Base-by-base conservation (phyloP, 2,329 filamentous ascomycete species). In the Fusarium sarcochroum region DNA sequence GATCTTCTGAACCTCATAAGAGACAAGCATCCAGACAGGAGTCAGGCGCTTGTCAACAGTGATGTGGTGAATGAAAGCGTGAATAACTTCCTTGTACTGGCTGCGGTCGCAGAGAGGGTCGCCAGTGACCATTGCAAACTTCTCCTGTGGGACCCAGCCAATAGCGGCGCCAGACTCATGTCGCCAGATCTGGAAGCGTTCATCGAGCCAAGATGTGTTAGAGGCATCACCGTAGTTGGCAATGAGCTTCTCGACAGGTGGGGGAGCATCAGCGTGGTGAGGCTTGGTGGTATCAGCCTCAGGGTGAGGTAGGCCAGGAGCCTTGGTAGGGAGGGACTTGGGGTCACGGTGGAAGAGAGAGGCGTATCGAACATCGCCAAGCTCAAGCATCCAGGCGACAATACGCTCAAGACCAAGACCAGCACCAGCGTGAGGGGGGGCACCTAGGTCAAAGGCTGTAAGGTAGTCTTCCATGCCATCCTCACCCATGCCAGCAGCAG, bases 181-280 rank as follows among this genome's bases (percentile, higher is more conserved):
- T 30, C 94, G 90, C 93, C 93, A 98, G 59, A 97, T 90, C 75
- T 93, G 86, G 78, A 94, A 97, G 8, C 93, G 90, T 8, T 94
- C 92, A 77, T 98, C 94, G 9, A 96, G 87, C 93, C 94, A 98
- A 0, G 93, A 96, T 0, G 94, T 98, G 75, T 97, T 97, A 48
- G 93, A 94, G 3, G 94, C 93, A 79, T 98, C 94, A 66, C 94
- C 94, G 72, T 98, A 98, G 79, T 98, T 98, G 76, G 93, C 93
- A 77, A 98, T 94, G 41, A 98, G 89, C 76, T 97, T 91, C 77
- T 94, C 93, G 7, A 98, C 78, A 0, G 93, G 86, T 51, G 94
- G 94, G 54, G 91, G 83, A 49, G 90, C 84, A 75, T 82, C 84
- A 58, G 80, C 84, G 70, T 80, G 70, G 13, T 80, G 80, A 46